These are phyloP conservation scores for Ophiostoma triangulosporum DNA, from an alignment of 2,329 filamentous ascomycete genomes.

Conservation along the genomic window DNA sequence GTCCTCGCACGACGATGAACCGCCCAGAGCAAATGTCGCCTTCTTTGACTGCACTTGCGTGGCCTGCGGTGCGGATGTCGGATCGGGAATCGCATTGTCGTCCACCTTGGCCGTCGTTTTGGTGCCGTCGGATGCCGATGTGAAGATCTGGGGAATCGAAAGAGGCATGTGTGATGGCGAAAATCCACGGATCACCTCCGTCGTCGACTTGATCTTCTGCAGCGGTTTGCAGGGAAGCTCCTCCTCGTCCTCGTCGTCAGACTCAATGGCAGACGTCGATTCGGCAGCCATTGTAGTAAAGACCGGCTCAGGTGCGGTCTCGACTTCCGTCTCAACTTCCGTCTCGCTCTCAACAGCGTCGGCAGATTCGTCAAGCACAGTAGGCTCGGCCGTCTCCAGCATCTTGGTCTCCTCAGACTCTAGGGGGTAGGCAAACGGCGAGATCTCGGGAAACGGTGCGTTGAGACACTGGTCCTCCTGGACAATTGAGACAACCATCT, in stretches of 20 bases:
- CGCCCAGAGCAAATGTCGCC: conserved; percentile 59
- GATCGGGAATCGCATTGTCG: conserved; percentile 43
- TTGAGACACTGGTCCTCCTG: conserved; percentile 64
- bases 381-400: conserved; percentile 12
- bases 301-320: neutral
- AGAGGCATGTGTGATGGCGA: conserved; percentile 54
- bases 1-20: conserved; percentile 67
- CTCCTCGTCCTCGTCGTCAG: neutral
- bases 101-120: neutral
- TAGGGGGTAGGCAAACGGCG: neutral
- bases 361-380: too few relatives aligned
- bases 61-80: conserved; percentile 38
- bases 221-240: neutral
- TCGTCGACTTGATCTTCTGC: conserved; percentile 25
- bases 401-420: neutral
- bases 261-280: neutral
- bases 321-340: neutral
- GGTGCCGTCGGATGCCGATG: neutral
- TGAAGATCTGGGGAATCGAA: conserved; percentile 27
- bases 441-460: conserved; percentile 34
- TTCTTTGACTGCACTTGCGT: conserved; percentile 59
- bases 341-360: neutral
- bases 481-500: conserved; percentile 88
- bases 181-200: conserved; percentile 68
- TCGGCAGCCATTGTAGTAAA: neutral